These are phyloP conservation scores for Truncatella angustata DNA, from an alignment of 2,329 filamentous ascomycete genomes.

Conservation along the genomic window DNA sequence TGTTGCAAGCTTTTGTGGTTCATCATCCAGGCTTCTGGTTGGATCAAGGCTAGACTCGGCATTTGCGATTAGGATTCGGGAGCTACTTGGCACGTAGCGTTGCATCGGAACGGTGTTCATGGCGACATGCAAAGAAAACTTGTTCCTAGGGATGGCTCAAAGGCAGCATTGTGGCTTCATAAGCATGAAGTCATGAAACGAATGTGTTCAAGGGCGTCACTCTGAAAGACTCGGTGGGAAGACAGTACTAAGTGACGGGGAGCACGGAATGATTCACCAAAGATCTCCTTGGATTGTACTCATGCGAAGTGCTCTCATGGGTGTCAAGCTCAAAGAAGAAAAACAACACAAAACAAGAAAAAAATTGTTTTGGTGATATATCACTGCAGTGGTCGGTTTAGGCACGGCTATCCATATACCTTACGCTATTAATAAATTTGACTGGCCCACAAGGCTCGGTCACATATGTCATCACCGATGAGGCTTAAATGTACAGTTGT, in stretches of 20 bases:
- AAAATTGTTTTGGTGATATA: conserved; percentile 13
- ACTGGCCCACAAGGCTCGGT: neutral
- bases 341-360: conserved; percentile 9
- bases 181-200: neutral
- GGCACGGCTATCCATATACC: neutral
- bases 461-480: conserved; percentile 10
- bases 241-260: neutral
- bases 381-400: conserved; percentile 5
- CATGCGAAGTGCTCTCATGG: neutral
- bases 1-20: neutral
- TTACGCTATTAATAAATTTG: conserved; percentile 7
- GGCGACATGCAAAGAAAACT: neutral
- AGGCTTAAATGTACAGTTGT: too few relatives aligned
- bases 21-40: conserved; percentile 2
- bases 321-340: neutral
- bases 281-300: neutral
- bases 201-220: neutral
- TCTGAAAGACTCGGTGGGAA: neutral
- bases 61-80: neutral
- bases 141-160: too few relatives aligned
- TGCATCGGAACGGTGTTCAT: conserved; percentile 5
- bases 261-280: neutral
- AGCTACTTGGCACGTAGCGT: neutral
- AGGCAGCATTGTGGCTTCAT: too few relatives aligned
- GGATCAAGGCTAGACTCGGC: conserved; percentile 3